Base-by-base conservation (phyloP, 2,329 filamentous ascomycete genomes). In the Geosmithia morbida region DNA sequence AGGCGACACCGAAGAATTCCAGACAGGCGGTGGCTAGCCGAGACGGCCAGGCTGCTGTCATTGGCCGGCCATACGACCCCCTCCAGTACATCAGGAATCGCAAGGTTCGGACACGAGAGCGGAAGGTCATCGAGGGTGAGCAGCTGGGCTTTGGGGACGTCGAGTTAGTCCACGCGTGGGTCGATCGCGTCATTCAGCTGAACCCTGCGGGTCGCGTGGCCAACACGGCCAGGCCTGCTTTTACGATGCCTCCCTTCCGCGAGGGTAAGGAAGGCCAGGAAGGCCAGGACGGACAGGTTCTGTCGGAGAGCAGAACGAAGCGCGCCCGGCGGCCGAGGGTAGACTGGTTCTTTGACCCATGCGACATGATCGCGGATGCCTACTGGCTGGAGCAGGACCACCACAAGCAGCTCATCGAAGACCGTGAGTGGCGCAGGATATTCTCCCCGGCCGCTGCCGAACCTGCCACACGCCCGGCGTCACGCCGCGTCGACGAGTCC, bases 11-110 rank as follows among this genome's bases (percentile, higher is more conserved):
- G 22, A 26, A 8, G 8, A 8, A 5, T 26, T 26, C 22, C 22
- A 26, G 22, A 8, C 22, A 26, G 22, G 22, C 22, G 22, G 8
- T 26, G 22, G 22, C 71, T 20, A 51, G 57, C 41, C 49, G 6
- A 7, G 43, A 51, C 49, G 14, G 41, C 37, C 47, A 61, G 49
- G 50, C 61, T 48, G 61, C 62, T 51, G 46, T 66, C 54, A 49
- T 82, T 7, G 84, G 85, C 4, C 81, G 89, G 46, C 66, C 71
- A 2, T 97, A 97, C 60, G 95, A 98, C 59, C 92, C 90, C 4
- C 66, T 98, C 20, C 92, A 97, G 62, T 87, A 87, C 55, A 85
- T 97, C 48, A 82, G 92, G 18, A 97, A 98, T 59, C 77, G 90
- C 44, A 90, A 89, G 59, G 77, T 92, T 13, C 76, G 92, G 51